Base-by-base conservation (phyloP, 768 basidiomycete genomes). In the Daedalea quercina region DNA sequence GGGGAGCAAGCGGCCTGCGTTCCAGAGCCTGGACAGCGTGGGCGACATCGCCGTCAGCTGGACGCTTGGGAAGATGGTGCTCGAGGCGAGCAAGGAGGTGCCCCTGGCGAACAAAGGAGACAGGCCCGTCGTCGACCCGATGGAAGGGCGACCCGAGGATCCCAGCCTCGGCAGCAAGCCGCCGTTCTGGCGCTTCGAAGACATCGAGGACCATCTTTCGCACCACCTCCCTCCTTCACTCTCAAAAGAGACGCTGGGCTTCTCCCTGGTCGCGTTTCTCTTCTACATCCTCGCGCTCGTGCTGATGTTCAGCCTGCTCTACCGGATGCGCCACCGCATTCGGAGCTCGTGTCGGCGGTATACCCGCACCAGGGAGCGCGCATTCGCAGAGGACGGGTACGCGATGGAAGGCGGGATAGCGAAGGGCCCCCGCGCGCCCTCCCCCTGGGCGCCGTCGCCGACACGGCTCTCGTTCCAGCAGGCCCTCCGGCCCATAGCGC, bases 21-120 rank as follows among this genome's bases (percentile, higher is more conserved):
- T 99, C 70, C 96, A 97, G 69, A 90, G 87, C 37, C 73, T 94
- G 70, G 92, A 97, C 66, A 80, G 83, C n/a, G 87, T 99, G 26
- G 86, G 84, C 33, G 90, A 89, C 63, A 91, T 95, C 35, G 92
- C 94, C 42, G 92, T 99, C 62, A 92, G 84, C 61, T 99, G 96
- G 96, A 97, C 96, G 3, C 76, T 98, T 31, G 96, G 96, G 24
- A 98, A 97, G 69, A 98, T 98, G 94, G 95, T 98, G 0, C 78
- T 97, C 24, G 95, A 98, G 69, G 96, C 96, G 24, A 93, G 90
- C 72, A 90, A 88, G 57, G 89, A 90, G 65, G 80, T 93, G 7
- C 79, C 80, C 3, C 65, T 76, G 7, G 69, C 75, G 41, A 58
- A 69, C 12, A 74, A 74, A 50, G 61, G 70, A 3, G 68, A 71